Base-by-base conservation (phyloP, 2,329 filamentous ascomycete genomes). In the Neofusicoccum parvum region DNA sequence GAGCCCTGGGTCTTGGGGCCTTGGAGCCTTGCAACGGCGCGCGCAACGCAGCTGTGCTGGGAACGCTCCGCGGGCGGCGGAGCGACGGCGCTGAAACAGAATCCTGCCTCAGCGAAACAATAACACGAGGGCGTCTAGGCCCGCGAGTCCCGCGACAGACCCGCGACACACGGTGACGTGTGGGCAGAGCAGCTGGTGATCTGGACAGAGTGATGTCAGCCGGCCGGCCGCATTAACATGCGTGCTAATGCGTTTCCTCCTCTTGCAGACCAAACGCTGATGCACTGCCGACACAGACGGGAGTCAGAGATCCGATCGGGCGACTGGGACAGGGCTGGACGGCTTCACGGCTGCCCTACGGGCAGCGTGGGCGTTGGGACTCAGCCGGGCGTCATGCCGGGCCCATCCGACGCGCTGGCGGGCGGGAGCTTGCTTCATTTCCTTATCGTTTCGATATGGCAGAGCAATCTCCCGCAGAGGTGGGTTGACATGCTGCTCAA, bases 251-350 rank as follows among this genome's bases (percentile, higher is more conserved):
- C 56, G 56, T 46, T 36, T 48, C 41, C 43, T 48, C n/a, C 56
- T 48, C 50, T 60, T 46, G 27, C 41, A 46, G 10, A 5, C 53
- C 53, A 58, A 14, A 39, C 50, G 34, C 48, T 14, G 49, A 34
- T 51, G 49, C 51, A 12, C 50, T 37, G 36, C 36, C 27, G 34
- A 41, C 36, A 41, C 34, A 54, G 15, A 23, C 34, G 34, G 51
- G 36, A 59, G 41, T 36, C 37, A 60, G 43, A 60, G 56, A 60
- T 60, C 56, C 14, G 56, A 60, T 60, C 56, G 43, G 50, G 9
- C 11, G 50, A 53, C 50, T 36, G 48, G 48, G 54, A 59, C 54
- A 46, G 54, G 27, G n/a, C 54, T 17, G 39, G 39, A 34, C 23
- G 23, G 27, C 41, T 45, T 59, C 54, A 59, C 23, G 39, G 23